Evolutionary conservation across 1,284 basidiomycete genomes (phyloP).

Genomic region (Cronartium quercuum): DNA sequence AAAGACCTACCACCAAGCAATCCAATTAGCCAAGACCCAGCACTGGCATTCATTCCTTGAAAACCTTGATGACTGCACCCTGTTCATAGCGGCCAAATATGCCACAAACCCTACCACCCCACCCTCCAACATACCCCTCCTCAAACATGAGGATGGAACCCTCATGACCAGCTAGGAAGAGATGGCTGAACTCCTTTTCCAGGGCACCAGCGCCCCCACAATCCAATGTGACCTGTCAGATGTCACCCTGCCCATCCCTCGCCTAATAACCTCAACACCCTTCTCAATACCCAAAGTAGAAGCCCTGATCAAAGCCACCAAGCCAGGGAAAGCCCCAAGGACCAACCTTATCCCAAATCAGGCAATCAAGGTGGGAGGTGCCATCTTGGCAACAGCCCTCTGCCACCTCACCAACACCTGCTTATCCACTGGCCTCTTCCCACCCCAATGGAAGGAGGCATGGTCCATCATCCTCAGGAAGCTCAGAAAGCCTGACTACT

Average conservation of each 20-base stretch:
- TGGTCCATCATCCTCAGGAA: conserved; percentile 1
- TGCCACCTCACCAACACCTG: neutral
- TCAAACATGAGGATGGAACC: neutral
- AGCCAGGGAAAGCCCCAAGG: neutral
- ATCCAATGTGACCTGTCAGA: neutral
- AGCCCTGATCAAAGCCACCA: neutral
- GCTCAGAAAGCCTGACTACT: neutral
- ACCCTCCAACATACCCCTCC: neutral
- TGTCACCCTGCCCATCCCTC: neutral
- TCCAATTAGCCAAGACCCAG: neutral
- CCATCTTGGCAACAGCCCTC: neutral
- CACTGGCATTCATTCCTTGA: neutral
- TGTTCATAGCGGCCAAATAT: neutral
- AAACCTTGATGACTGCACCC: neutral
- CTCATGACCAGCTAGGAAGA: neutral
- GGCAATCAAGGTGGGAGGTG: neutral
- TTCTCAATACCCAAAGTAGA: neutral
- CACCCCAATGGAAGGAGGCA: neutral
- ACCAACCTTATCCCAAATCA: neutral
- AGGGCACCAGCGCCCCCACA: neutral
- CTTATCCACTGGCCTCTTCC: neutral
- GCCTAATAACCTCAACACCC: neutral
- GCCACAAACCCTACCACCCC: neutral
- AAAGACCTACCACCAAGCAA: neutral
- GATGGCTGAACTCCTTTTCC: neutral